Conservation (phyloP, 2,329 filamentous ascomycete genomes). For the Verticillium dahliae region DNA sequence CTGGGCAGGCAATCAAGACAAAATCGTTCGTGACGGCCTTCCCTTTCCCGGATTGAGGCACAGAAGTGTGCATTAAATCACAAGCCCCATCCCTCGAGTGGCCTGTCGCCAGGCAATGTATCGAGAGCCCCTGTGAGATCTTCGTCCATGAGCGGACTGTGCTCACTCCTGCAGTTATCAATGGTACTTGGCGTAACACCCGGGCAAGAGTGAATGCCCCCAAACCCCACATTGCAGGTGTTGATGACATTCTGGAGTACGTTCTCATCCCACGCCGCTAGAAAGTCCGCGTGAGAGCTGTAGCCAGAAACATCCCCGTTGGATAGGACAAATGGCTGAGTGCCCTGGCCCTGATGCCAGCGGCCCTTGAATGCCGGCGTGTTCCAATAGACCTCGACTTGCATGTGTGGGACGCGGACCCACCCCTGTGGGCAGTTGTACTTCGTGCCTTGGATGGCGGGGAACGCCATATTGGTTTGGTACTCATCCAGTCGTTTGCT, state of each 20-base stretch:
- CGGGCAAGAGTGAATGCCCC: conserved; percentile 57
- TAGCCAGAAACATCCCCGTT: conserved; percentile 68
- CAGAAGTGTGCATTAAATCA: neutral
- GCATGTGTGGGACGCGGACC: conserved; percentile 49
- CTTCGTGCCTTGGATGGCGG: conserved; percentile 28
- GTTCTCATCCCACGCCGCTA: conserved; percentile 63
- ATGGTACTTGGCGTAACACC: conserved; percentile 35
- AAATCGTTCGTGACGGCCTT: neutral
- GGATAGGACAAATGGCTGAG: conserved; percentile 60
- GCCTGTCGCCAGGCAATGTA: conserved; percentile 49
- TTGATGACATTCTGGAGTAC: conserved; percentile 62
- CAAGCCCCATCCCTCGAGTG: conserved; percentile 39
- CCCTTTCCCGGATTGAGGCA: no score
- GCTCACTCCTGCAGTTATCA: conserved; percentile 40
- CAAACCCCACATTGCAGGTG: conserved; percentile 53
- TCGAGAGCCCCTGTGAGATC: conserved; percentile 34
- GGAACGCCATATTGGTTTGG: conserved; percentile 60
- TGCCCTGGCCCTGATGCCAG: conserved; percentile 46
- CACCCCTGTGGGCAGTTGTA: conserved; percentile 48
- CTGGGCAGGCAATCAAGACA: no score
- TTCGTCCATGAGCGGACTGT: conserved; percentile 39
- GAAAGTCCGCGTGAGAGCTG: conserved; percentile 65
- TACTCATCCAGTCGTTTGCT: conserved; percentile 51
- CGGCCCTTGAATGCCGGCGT: conserved; percentile 43
- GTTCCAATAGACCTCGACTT: conserved; percentile 56